A percentile compares a stretch with the other conserved stretches of the same genome.
Evolutionary conservation across 2,329 filamentous ascomycete genomes (phyloP).

Genomic region (Pyrenophora graminea): DNA sequence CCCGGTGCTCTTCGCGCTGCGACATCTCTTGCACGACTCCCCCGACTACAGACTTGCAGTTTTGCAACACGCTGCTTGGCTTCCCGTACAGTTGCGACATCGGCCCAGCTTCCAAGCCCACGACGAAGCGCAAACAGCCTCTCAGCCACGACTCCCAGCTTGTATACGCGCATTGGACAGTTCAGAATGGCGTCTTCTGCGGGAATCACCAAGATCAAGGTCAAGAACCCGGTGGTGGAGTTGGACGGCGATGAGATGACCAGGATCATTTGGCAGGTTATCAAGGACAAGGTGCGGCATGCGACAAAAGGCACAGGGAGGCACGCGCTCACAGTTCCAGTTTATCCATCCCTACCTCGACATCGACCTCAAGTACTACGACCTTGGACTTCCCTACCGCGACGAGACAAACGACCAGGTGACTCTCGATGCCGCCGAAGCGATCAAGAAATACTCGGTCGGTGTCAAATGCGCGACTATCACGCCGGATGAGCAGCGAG

Average conservation of each 20-base stretch:
- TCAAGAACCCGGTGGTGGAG: slow-evolving; percentile 98
- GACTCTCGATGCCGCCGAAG: slow-evolving; percentile 91
- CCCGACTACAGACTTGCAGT: slow-evolving; percentile 26
- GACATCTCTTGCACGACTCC: slow-evolving; percentile 25
- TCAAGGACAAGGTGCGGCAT: slow-evolving; percentile 80
- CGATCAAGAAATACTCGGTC: slow-evolving; percentile 98
- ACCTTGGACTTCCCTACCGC: slow-evolving; percentile 89
- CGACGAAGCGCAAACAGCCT: slow-evolving; percentile 18
- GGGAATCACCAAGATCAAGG: slow-evolving; percentile 99
- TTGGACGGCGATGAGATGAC: slow-evolving; percentile 97
- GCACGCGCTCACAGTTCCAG: slow-evolving; percentile 41
- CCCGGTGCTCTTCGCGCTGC: slow-evolving; percentile 33
- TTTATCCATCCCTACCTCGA: slow-evolving; percentile 96
- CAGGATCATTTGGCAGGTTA: slow-evolving; percentile 97
- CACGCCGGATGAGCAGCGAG: slow-evolving; percentile 93
- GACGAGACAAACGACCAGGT: slow-evolving; percentile 97
- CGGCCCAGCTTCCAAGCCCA: slow-evolving; percentile 26
- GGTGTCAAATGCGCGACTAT: slow-evolving; percentile 99
- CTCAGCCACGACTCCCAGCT: slow-evolving; percentile 6
- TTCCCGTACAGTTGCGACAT: slow-evolving; percentile 28
- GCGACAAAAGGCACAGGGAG: not conserved
- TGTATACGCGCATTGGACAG: slow-evolving; percentile 21
- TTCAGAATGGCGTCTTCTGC: slow-evolving; percentile 48
- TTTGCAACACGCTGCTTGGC: slow-evolving; percentile 40
- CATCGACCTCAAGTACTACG: slow-evolving; percentile 98